phyloP scores from a whole-genome alignment of 495 filamentous ascomycete species.

The Aspergillus nanangensis region DNA sequence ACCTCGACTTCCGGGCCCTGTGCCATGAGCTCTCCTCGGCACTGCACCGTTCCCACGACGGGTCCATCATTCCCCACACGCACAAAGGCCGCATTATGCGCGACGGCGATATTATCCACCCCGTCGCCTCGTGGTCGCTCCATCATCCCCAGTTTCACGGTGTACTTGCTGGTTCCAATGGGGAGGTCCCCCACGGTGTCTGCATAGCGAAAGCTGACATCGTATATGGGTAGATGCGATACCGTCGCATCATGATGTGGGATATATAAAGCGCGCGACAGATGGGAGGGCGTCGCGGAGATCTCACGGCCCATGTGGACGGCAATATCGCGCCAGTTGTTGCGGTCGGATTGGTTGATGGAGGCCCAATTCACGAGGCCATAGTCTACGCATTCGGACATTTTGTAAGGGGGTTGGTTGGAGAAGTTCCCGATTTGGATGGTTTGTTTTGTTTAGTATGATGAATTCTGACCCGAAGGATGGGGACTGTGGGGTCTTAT shows the following conservation, averaged over 20 bases:
- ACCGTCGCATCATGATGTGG: constrained; percentile 1
- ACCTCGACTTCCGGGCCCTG: neutral
- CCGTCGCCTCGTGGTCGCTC: constrained; percentile 1
- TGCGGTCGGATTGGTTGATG: neutral
- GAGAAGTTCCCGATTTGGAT: too few relatives aligned
- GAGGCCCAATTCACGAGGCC: neutral
- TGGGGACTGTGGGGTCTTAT: too few relatives aligned
- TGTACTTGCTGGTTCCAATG: constrained; percentile 4
- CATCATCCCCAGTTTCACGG: constrained; percentile 6
- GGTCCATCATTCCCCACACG: neutral
- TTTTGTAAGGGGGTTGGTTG: too few relatives aligned
- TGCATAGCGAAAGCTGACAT: constrained; percentile 1
- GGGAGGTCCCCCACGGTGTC: neutral
- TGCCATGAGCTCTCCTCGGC: neutral
- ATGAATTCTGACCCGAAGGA: too few relatives aligned
- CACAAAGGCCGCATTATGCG: neutral
- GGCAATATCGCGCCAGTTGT: neutral
- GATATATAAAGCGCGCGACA: constrained; percentile 6
- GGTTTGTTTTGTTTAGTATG: too few relatives aligned
- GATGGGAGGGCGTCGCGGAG: neutral
- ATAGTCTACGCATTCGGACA: neutral
- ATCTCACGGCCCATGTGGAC: neutral
- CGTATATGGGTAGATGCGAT: neutral
- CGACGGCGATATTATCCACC: neutral
- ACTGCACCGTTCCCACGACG: neutral